phyloP scores from a whole-genome alignment of 169 alveolate species.

The Amoebophrya sp. region DNA sequence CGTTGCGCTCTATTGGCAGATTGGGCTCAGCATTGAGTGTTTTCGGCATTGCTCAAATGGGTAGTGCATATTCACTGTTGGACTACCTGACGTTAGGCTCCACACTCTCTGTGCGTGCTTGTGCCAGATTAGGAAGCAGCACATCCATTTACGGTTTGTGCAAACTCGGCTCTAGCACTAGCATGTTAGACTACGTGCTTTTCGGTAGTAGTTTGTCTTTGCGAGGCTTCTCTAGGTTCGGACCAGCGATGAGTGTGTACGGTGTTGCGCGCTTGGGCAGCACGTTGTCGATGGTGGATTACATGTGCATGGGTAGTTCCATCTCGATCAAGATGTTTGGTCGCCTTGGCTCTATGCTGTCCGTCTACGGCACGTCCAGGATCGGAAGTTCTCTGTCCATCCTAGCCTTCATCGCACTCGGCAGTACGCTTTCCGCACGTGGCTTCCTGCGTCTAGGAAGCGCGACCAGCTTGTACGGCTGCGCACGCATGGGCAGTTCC shows the following conservation, averaged over 20 bases:
- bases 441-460: constrained; percentile 18
- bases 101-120: neutral
- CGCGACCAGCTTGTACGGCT: neutral
- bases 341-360: neutral
- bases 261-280: constrained; percentile 36
- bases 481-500: neutral
- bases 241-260: constrained; percentile 18
- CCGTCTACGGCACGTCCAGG: constrained; percentile 22
- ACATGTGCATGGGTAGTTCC: neutral
- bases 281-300: constrained; percentile 30
- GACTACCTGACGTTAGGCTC: neutral
- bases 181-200: neutral
- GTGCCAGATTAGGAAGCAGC: neutral
- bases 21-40: neutral
- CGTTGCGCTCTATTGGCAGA: neutral
- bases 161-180: neutral
- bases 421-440: neutral
- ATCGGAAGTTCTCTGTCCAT: neutral
- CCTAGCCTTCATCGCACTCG: neutral
- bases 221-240: constrained; percentile 18
- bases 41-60: neutral
- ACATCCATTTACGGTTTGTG: neutral
- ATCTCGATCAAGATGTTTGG: neutral
- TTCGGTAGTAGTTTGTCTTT: neutral
- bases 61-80: neutral